These are phyloP conservation scores for Eucalyptus cloeziana DNA, from an alignment of 345 rosid genomes.

Conservation along the genomic window DNA sequence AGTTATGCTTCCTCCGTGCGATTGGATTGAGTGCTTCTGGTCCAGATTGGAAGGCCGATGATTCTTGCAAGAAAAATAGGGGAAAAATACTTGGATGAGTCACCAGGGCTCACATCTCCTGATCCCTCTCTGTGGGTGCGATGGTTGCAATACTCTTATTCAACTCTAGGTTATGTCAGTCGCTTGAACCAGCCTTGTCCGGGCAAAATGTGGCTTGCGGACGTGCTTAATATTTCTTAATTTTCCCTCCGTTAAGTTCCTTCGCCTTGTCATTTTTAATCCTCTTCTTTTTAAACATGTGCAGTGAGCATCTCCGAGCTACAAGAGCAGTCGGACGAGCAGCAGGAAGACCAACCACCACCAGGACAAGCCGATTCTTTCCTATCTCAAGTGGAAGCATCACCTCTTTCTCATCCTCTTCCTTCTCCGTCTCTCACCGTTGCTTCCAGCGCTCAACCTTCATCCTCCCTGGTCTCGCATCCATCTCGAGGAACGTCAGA, in stretches of 20 bases:
- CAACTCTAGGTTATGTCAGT: not conserved
- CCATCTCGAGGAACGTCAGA: not conserved
- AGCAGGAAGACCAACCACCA: not conserved
- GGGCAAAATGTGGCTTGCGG: not conserved
- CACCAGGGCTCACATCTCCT: not conserved
- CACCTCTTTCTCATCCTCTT: not conserved
- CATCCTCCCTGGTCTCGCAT: not conserved
- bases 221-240: not conserved
- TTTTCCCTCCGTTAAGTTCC: not conserved
- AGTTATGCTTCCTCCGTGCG: not conserved
- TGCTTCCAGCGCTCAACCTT: not conserved
- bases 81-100: not conserved
- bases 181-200: not conserved
- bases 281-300: not conserved
- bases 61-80: not conserved
- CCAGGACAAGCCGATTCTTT: not conserved
- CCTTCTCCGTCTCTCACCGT: not conserved
- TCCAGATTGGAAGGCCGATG: not conserved
- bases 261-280: not conserved
- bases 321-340: not conserved
- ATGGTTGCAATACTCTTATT: not conserved
- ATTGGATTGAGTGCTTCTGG: not conserved
- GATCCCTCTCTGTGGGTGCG: not conserved
- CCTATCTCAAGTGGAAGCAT: not conserved
- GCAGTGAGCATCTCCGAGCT: not conserved